Evolutionary conservation across 768 basidiomycete genomes (phyloP).

Genomic region (Russula brevipes): DNA sequence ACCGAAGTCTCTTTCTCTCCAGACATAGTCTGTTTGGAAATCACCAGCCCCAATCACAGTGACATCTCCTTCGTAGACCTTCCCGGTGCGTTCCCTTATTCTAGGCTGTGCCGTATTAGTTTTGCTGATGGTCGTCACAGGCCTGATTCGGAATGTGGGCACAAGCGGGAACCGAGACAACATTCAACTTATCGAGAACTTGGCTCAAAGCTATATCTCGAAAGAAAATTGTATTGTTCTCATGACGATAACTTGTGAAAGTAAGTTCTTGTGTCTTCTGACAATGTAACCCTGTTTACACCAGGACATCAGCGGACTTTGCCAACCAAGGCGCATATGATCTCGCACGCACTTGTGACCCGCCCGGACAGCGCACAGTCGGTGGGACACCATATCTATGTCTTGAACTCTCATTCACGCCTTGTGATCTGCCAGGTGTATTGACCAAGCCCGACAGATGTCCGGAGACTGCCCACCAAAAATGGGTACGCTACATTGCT

Average conservation of each 20-base stretch:
- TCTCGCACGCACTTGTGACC: slow-evolving; percentile 27
- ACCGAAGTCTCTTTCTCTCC: slow-evolving; percentile 25
- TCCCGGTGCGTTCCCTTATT: slow-evolving; percentile 24
- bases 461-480: slow-evolving; percentile 19
- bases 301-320: slow-evolving; percentile 28
- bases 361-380: slow-evolving; percentile 28
- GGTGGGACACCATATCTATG: slow-evolving; percentile 8
- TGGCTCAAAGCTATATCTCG: slow-evolving; percentile 25
- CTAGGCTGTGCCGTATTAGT: not conserved
- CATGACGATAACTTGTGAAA: slow-evolving; percentile 30
- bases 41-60: slow-evolving; percentile 28
- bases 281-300: not conserved
- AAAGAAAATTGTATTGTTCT: slow-evolving; percentile 28
- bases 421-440: slow-evolving; percentile 26
- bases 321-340: slow-evolving; percentile 32
- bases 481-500: slow-evolving; percentile 24
- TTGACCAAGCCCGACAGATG: slow-evolving; percentile 33
- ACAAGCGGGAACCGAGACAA: slow-evolving; percentile 24
- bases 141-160: slow-evolving; percentile 27
- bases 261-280: slow-evolving; percentile 15
- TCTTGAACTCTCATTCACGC: slow-evolving; percentile 5
- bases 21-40: slow-evolving; percentile 29
- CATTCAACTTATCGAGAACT: slow-evolving; percentile 25
- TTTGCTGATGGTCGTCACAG: slow-evolving; percentile 14
- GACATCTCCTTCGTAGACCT: slow-evolving; percentile 33